These are phyloP conservation scores for Flueggea neowawraea DNA, from an alignment of 441 rosid species.

Conservation along the genomic window DNA sequence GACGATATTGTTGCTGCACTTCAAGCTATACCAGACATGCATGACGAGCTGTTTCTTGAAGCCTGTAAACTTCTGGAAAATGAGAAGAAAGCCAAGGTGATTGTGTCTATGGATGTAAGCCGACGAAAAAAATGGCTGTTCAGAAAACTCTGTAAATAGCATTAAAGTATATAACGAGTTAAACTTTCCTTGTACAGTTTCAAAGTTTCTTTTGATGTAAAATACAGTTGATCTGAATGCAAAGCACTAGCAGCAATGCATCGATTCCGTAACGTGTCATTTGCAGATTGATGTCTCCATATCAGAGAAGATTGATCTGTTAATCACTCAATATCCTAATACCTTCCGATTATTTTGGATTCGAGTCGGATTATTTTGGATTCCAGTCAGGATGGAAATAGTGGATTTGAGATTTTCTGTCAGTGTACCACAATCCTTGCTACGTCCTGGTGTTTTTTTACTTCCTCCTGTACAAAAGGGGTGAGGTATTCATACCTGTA, in stretches of 20 bases:
- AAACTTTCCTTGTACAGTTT: constrained; percentile 2
- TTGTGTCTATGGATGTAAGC: constrained; percentile 40
- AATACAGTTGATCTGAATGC: neutral
- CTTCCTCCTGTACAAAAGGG: no score
- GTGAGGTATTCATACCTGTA: no score
- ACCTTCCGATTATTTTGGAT: no score
- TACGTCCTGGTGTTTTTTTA: no score
- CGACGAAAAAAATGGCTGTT: constrained; percentile 40
- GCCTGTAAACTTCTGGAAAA: constrained; percentile 48
- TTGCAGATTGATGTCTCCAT: no score
- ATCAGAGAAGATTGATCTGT: no score
- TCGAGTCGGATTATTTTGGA: no score
- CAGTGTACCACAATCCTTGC: no score
- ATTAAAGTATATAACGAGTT: neutral
- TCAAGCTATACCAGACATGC: constrained; percentile 45
- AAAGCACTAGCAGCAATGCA: neutral
- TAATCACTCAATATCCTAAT: no score
- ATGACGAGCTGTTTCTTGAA: constrained; percentile 48
- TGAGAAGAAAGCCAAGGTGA: constrained; percentile 36
- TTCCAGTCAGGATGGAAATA: no score
- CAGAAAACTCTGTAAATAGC: constrained; percentile 29
- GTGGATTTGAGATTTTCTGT: no score
- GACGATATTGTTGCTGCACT: constrained; percentile 50
- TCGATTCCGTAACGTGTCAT: no score
- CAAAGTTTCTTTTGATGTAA: neutral